Conservation (phyloP, 1,139 yeast genomes). For the Zygotorulaspora mrakii region DNA sequence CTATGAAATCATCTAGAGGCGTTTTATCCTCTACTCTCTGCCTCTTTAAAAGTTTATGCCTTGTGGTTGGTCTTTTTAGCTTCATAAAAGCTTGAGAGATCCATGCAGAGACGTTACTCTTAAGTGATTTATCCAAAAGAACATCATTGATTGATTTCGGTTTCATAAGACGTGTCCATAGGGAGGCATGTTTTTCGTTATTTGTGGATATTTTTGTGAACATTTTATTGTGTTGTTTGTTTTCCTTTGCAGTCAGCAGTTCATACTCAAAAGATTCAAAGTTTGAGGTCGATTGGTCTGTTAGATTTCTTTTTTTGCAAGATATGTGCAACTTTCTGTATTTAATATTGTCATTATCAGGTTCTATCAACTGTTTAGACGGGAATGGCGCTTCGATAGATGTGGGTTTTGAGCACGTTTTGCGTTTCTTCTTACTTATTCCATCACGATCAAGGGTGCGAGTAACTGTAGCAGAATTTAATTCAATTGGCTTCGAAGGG, state of each 20-base stretch:
- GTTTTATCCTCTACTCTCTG: slow-evolving; percentile 25
- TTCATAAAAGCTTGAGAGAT: slow-evolving; percentile 46
- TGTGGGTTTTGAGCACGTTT: slow-evolving; percentile 12
- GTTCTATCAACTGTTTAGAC: slow-evolving; percentile 15
- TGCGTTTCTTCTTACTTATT: slow-evolving; percentile 15
- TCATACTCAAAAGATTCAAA: slow-evolving; percentile 15
- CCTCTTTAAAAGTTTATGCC: slow-evolving; percentile 37
- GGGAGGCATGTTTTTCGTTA: slow-evolving; percentile 5
- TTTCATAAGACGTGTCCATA: slow-evolving; percentile 47
- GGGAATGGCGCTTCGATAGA: slow-evolving; percentile 25
- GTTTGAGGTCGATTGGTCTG: background rate
- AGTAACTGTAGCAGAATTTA: slow-evolving; percentile 6
- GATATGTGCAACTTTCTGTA: slow-evolving; percentile 7
- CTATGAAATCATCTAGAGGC: slow-evolving; percentile 45
- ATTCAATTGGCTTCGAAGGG: slow-evolving; percentile 5
- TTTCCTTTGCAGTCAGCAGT: slow-evolving; percentile 10
- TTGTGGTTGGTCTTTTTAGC: slow-evolving; percentile 39
- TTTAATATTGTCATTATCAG: slow-evolving; percentile 7
- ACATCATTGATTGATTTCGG: slow-evolving; percentile 43
- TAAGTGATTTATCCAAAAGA: slow-evolving; percentile 34
- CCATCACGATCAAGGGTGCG: background rate
- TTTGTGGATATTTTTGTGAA: slow-evolving; percentile 5
- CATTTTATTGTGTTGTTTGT: background rate
- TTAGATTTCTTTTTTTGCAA: slow-evolving; percentile 1
- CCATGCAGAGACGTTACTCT: slow-evolving; percentile 45